Conservation (phyloP, 1,284 basidiomycete species). For the Puccinia polysora region DNA sequence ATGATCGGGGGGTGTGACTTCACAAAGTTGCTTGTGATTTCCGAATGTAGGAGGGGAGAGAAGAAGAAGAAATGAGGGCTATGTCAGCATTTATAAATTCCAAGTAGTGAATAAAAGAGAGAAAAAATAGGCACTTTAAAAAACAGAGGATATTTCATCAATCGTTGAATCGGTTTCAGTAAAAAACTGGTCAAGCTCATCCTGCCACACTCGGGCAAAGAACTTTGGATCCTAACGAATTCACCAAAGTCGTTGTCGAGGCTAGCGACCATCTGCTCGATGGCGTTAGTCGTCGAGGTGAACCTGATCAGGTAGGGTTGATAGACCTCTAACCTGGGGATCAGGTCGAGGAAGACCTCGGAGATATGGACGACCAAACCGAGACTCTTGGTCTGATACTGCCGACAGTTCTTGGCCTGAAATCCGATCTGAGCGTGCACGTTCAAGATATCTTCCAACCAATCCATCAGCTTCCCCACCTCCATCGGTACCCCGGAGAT, state of each 20-base stretch:
- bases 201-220: slow-evolving; percentile 58
- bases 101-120: neutral
- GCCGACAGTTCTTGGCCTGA: slow-evolving; percentile 57
- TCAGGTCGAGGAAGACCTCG: slow-evolving; percentile 61
- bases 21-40: slow-evolving; percentile 65
- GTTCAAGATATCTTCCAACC: slow-evolving; percentile 74
- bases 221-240: slow-evolving; percentile 71
- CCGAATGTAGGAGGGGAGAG: no score
- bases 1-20: slow-evolving; percentile 65
- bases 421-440: slow-evolving; percentile 65
- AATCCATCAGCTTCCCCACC: slow-evolving; percentile 70
- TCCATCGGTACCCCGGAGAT: slow-evolving; percentile 68
- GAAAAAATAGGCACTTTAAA: slow-evolving; percentile 62
- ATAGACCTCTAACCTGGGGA: slow-evolving; percentile 69
- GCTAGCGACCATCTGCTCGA: slow-evolving; percentile 61
- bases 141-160: slow-evolving; percentile 67
- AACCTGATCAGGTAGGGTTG: slow-evolving; percentile 76
- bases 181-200: slow-evolving; percentile 66
- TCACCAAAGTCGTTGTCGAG: slow-evolving; percentile 69
- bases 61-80: slow-evolving; percentile 43
- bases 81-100: neutral
- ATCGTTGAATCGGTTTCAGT: slow-evolving; percentile 68
- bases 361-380: slow-evolving; percentile 60
- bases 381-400: slow-evolving; percentile 54
- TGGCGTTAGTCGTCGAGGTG: slow-evolving; percentile 60